Base-by-base conservation (phyloP, 495 filamentous ascomycete species). In the Xanthoparmelia taractica region DNA sequence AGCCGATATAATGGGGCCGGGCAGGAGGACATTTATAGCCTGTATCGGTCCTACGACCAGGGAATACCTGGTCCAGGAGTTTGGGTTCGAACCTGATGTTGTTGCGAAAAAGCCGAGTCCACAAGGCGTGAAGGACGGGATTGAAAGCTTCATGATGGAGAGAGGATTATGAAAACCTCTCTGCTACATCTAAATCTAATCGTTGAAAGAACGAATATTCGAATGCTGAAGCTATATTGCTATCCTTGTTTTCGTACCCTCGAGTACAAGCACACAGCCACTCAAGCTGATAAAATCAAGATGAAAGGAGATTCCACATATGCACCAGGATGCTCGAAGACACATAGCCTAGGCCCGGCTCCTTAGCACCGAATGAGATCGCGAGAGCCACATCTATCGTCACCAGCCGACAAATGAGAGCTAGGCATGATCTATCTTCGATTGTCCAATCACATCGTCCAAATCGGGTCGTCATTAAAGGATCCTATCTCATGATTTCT, bases 31-130 rank as follows among this genome's bases (percentile, higher is more conserved):
- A 20, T 86, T 79, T 68, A 76, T 97, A 64, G 90, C 87, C 17
- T 92, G 90, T 4, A 99, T 99, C 74, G 94, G 94, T 31, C 93
- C 95, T 20, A 99, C 95, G 58, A 99, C 95, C 37, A 78, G 87
- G 60, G 87, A 89, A 71, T 83, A 89, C 75, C 74, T 98, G 55
- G 69, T 77, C 10, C 75, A 76, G 29, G 78, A 79, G 57, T 91
- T 91, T 74, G 86, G 77, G 12, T 86, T 87, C 67, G 79, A 86
- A 68, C 84, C 91, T 23, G 87, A 97, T 77, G 91, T 92, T 41
- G 92, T 87, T 72, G 89, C 94, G 23, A 80, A 78, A 69, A 87
- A 77, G 69, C 94, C 94, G 15, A 96, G 84, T 73, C 87, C 92
- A 5, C 87, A 95, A 69, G 92, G 92, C 12, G 72, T 97, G n/a